Percentiles rank a stretch among this genome's conserved stretches.
Evolutionary conservation across 352 stramenopile genomes (phyloP).

Genomic region (Pythium angustatum): DNA sequence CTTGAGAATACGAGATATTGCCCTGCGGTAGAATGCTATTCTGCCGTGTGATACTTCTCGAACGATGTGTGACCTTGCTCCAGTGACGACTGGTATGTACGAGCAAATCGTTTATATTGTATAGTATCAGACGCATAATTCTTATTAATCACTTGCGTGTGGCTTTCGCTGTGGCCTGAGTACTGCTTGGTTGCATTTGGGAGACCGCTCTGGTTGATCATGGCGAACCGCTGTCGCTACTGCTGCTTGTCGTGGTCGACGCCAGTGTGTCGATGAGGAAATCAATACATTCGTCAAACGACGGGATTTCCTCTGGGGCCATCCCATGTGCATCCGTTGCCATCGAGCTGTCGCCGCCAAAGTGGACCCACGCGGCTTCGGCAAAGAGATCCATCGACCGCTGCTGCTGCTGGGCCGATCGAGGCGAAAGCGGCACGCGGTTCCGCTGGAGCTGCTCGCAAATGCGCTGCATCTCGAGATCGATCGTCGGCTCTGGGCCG

Average conservation of each 20-base stretch:
- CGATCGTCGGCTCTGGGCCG: neutral
- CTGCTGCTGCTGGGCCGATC: conserved; percentile 5
- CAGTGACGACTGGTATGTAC: too few relatives aligned
- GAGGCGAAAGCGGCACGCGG: conserved; percentile 6
- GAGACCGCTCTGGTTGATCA: neutral
- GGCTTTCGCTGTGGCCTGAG: too few relatives aligned
- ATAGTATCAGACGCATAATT: too few relatives aligned
- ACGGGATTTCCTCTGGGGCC: neutral
- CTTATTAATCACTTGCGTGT: too few relatives aligned
- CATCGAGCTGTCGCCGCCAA: neutral
- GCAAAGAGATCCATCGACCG: neutral
- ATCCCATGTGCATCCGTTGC: neutral
- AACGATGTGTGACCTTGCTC: too few relatives aligned
- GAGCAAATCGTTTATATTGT: too few relatives aligned
- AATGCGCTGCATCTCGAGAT: conserved; percentile 14
- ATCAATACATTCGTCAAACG: conserved; percentile 32
- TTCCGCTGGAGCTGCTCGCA: conserved; percentile 14
- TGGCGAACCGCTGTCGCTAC: neutral
- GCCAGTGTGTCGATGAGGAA: conserved; percentile 45
- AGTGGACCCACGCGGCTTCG: neutral
- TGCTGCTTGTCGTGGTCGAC: neutral
- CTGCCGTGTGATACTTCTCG: too few relatives aligned
- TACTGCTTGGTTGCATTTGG: too few relatives aligned
- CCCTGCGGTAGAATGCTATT: too few relatives aligned
- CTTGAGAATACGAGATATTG: too few relatives aligned